Evolutionary conservation across 208 protist genomes (phyloP), one percentile per base, ranked within the genome.

Genomic region (Leptomonas seymouri): DNA sequence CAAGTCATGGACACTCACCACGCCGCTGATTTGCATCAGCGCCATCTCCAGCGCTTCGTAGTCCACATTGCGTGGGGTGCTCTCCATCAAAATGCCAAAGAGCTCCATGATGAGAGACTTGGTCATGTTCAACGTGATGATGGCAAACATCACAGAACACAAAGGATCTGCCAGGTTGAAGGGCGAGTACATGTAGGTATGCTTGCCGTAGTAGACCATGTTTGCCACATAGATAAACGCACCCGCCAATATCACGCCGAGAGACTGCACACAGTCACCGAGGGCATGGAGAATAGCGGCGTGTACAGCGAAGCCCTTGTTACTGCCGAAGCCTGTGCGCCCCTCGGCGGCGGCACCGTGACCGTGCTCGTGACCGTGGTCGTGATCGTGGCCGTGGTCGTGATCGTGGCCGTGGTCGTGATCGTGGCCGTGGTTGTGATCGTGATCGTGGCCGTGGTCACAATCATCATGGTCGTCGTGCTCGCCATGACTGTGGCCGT

Each of bases 141-240:
- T 59, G n/a, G 88, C 91, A 66, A 97, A 97, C 25, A 95, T 62
- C 30, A 97, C 73, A 20, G 91, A 94, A 48, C 78, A 87, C n/a
- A 94, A 68, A 0, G 93, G 93, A 63, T 97, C 93, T 0, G 91
- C 91, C 12, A 97, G 72, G 63, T 97, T 97, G 84, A 86, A 93
- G 60, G 85, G 39, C 15, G 87, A 92, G 71, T 86, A 77, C 39
- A 45, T 28, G 71, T 84, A 87, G 21, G 75, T 76, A 27, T 74
- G 76, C 27, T 50, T 65, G 42, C 84, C 85, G 73, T 80, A 87
- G 57, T 65, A 57, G 42, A 41, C 59, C 14, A 51, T 27, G 73
- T 94, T 94, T 7, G 67, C 78, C 18, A 84, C 51, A 78, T 91
- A 97, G 58, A 97, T 97, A 58, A 94, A 83, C 21, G 67, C 59